Evolutionary conservation across 805 yeast species (phyloP).

Genomic region (Ogataea salicorniae): DNA sequence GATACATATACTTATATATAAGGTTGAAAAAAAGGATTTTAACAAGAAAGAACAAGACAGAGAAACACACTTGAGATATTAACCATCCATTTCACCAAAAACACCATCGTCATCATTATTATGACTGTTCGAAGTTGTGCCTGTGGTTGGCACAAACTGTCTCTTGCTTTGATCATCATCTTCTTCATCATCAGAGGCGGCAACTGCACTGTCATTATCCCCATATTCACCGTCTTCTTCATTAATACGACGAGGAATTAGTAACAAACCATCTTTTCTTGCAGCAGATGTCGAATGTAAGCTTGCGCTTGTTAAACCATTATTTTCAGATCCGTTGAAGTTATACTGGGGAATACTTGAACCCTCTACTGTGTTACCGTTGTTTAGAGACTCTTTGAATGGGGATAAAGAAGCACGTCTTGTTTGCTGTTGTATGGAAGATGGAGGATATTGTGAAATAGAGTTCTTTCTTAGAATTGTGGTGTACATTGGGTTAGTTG

Average conservation of each 20-base stretch:
- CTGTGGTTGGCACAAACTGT: neutral
- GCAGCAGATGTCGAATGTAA: neutral
- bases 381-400: neutral
- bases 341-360: too few species aligned
- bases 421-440: neutral
- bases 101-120: constrained; percentile 29
- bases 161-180: constrained; percentile 12
- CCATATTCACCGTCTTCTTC: constrained; percentile 4
- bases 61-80: neutral
- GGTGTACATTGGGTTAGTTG: constrained; percentile 11
- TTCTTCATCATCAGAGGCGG: constrained; percentile 18
- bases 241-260: constrained; percentile 9
- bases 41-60: neutral
- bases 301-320: neutral
- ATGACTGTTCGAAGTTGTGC: neutral
- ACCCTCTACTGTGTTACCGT: too few species aligned
- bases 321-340: neutral
- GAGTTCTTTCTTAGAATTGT: constrained; percentile 35
- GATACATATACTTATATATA: neutral
- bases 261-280: constrained; percentile 14
- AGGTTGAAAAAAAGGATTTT: neutral
- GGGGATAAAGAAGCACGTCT: constrained; percentile 20
- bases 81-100: constrained; percentile 35
- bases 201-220: constrained; percentile 12
- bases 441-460: constrained; percentile 41